These are phyloP conservation scores for Astrocystis sublimbata DNA, from an alignment of 495 filamentous ascomycete genomes.

Conservation along the genomic window DNA sequence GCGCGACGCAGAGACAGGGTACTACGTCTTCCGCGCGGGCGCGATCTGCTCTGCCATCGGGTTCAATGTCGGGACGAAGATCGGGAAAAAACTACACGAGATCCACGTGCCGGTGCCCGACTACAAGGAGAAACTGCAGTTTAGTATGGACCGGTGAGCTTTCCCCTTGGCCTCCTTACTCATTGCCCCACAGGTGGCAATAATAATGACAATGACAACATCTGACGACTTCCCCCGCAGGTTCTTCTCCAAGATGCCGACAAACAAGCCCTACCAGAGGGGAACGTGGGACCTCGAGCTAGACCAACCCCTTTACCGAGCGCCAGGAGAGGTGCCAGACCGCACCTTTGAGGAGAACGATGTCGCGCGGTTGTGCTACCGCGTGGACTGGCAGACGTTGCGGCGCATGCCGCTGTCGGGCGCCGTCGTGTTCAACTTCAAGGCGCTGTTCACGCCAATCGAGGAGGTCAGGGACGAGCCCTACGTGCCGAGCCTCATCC, in stretches of 20 bases:
- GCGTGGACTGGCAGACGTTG: slow-evolving; percentile 94
- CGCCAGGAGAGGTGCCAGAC: slow-evolving; percentile 63
- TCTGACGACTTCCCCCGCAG: slow-evolving; percentile 22
- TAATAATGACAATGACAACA: no score
- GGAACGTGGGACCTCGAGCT: slow-evolving; percentile 87
- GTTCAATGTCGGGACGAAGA: slow-evolving; percentile 77
- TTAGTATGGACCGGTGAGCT: slow-evolving; percentile 76
- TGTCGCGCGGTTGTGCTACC: slow-evolving; percentile 58
- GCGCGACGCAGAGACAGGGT: slow-evolving; percentile 67
- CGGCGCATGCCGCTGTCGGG: slow-evolving; percentile 77
- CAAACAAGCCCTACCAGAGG: slow-evolving; percentile 76
- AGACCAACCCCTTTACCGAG: slow-evolving; percentile 76
- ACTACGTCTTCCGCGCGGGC: slow-evolving; percentile 77
- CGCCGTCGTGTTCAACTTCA: slow-evolving; percentile 86
- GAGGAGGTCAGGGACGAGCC: slow-evolving; percentile 72
- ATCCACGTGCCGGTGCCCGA: slow-evolving; percentile 83
- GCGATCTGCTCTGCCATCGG: slow-evolving; percentile 78
- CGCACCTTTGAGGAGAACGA: slow-evolving; percentile 57
- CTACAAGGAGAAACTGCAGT: slow-evolving; percentile 88
- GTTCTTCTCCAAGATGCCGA: slow-evolving; percentile 80
- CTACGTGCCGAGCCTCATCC: slow-evolving; percentile 67
- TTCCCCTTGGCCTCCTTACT: no score
- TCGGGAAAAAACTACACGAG: slow-evolving; percentile 68
- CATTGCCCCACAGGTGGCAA: no score
- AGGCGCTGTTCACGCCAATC: slow-evolving; percentile 80